A percentile compares a stretch with the other conserved stretches of the same genome.
Evolutionary conservation across 23 red algal species (phyloP).

Genomic region (Gracilaria caudata): DNA sequence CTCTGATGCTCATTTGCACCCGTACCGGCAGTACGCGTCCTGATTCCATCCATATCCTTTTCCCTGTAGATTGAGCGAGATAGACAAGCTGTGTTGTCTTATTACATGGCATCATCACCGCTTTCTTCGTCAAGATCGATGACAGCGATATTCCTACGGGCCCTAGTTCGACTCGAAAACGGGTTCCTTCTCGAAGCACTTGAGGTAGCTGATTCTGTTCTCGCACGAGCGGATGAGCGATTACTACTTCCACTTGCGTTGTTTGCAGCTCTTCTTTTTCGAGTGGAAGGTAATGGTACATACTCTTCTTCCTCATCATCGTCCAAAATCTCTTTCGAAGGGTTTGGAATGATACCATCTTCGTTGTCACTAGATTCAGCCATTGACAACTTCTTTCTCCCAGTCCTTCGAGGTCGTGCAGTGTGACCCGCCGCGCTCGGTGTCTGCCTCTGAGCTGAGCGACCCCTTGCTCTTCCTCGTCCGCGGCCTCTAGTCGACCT

Average conservation of each 20-base stretch:
- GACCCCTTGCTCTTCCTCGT: constrained; percentile 21
- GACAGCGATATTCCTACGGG: constrained; percentile 24
- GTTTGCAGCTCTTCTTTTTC: constrained; percentile 38
- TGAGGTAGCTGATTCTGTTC: constrained; percentile 36
- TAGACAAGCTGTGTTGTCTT: background rate
- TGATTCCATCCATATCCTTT: too few species aligned
- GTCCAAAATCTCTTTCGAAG: background rate
- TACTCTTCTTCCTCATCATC: constrained; percentile 36
- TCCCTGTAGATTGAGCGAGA: background rate
- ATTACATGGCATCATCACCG: constrained; percentile 68
- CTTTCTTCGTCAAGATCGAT: constrained; percentile 69
- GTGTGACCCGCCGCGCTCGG: background rate
- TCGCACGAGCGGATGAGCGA: constrained; percentile 25
- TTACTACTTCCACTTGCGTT: constrained; percentile 10
- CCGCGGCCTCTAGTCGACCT: background rate
- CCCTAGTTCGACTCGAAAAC: constrained; percentile 26
- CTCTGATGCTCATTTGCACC: too few species aligned
- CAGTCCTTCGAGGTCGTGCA: background rate
- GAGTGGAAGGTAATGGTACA: constrained; percentile 33
- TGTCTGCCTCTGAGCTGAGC: background rate
- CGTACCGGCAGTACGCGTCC: too few species aligned
- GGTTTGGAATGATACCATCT: background rate
- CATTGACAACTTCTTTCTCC: background rate
- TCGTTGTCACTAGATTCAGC: constrained; percentile 31
- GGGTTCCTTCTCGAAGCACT: constrained; percentile 16